Evolutionary conservation across 331 rosid genomes (phyloP).

Genomic region (Prunus yedoensis): DNA sequence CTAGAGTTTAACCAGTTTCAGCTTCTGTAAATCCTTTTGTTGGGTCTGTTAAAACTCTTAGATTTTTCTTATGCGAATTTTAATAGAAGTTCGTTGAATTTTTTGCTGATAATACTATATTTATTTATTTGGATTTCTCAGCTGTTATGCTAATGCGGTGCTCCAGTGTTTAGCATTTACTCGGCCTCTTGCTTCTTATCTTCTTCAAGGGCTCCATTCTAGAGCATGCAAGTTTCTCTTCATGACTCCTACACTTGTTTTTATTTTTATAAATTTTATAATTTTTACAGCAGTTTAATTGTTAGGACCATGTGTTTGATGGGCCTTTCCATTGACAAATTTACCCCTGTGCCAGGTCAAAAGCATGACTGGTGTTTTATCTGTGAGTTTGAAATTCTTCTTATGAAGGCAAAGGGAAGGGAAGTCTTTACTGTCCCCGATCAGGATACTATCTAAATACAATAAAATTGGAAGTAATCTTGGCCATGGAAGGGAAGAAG

Average conservation of each 20-base stretch:
- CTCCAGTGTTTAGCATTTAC: constrained; percentile 86
- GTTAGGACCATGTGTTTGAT: neutral
- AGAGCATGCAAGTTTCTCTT: constrained; percentile 59
- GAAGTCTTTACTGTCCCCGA: constrained; percentile 67
- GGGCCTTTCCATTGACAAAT: constrained; percentile 11
- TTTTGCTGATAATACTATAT: constrained; percentile 25
- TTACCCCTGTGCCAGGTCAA: constrained; percentile 42
- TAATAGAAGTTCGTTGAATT: neutral
- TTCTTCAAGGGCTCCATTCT: constrained; percentile 76
- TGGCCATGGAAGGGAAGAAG: constrained; percentile 86
- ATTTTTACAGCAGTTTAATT: constrained; percentile 19
- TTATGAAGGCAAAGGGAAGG: constrained; percentile 79
- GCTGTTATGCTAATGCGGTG: constrained; percentile 90
- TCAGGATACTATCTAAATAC: constrained; percentile 76
- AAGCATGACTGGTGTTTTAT: constrained; percentile 88
- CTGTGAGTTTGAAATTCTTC: constrained; percentile 79
- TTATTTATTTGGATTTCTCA: constrained; percentile 32
- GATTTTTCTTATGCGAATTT: neutral
- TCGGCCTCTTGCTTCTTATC: constrained; percentile 65
- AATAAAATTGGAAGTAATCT: constrained; percentile 82
- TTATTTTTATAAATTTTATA: neutral
- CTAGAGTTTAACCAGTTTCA: neutral
- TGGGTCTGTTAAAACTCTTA: neutral
- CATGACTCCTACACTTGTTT: neutral
- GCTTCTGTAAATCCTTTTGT: constrained; percentile 3